Evolutionary conservation across 2,329 filamentous ascomycete genomes (phyloP), one percentile per base, ranked within the genome.

Genomic region (Dothidotthia symphoricarpi): DNA sequence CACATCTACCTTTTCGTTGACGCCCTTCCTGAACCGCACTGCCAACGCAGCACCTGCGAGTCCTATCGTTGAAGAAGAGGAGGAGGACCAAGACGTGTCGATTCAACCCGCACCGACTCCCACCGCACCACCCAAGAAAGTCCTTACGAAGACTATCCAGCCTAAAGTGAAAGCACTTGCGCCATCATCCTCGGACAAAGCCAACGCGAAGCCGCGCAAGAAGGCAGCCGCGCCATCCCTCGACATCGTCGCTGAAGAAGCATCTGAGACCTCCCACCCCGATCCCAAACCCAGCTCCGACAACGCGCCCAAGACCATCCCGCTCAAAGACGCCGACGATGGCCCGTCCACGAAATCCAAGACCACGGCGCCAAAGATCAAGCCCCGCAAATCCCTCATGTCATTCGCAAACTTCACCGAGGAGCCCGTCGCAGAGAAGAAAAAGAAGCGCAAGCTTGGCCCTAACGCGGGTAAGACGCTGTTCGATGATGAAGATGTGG

Each of bases 1-100:
- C 59, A 96, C 95, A 66, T 96, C 90, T 0, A 83, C 78, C 3
- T 96, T 97, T 66, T 95, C 89, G 3, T 88, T 96, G 48, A 97
- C 91, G 0, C 91, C 91, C 0, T 96, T 95, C 72, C 74, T 97
- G 45, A 95, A 90, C 65, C 81, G 84, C 34, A 83, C 80, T 16
- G 81, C 75, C 44, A 83, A 74, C 47, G 70, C 83, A 11, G 67
- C 70, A n/a, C 68, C 71, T 6, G 70, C 71, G 16, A 66, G 54
- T 41, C 64, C 67, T 19, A 72, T 66, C 19, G 53, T 61, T n/a
- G 63, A 63, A 28, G 57, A 62, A 24, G 55, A 58, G 16, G 53
- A 57, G 16, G 51, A 55, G 2, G 47, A 55, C 16, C 51, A 55
- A 25, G 55, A 62, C 32, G 45, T 6, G 9, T 16, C 11, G 11